Evolutionary conservation across 225 moss, liverwort and hornwort species (phyloP), one percentile per base, ranked within the genome.

Genomic region (Bryoerythrophyllum caledonicum): DNA sequence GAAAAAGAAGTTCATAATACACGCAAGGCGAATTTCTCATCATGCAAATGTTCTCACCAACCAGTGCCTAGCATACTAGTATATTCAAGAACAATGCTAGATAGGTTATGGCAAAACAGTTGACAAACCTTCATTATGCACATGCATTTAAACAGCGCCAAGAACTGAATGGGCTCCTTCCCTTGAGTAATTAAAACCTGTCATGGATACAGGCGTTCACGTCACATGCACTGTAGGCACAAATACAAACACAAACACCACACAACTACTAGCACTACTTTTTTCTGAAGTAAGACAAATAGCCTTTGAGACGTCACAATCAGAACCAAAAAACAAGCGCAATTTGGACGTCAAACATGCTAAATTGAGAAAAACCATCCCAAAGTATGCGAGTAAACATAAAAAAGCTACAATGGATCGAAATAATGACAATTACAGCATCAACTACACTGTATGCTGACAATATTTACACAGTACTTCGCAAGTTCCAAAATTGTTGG

Each of bases 81-180:
- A 73, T 25, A 59, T 68, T 26, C 67, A 55, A 74, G 23, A 65
- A 60, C 65, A 77, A 60, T 69, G 8, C 35, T 28, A 68, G 57
- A 30, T 72, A 15, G 16, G 37, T 63, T 35, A 46, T 17, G 30
- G 23, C 28, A 72, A 62, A 57, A 37, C 16, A 63, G 32, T 16
- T 69, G 71, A 68, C 78, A 67, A 83, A 97, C 97, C 92, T 95
- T 91, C 67, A 91, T 70, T 71, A 93, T 87, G 71, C 85, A 91
- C 73, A 99, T 82, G 85, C 91, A 94, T 76, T 88, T 89, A 69
- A 99, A 91, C n/a, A 99, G 78, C 64, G 94, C 90, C 77, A 94
- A 82, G 80, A 99, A 94, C 79, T 99, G 94, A 68, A 91, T 76
- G 34, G 94, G 90, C 74, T 99, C 97, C 72, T 85, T 90, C 43